Percentiles rank a stretch among this genome's conserved stretches.
phyloP scores from a whole-genome alignment of 1,284 basidiomycete species.

The Hemileia vastatrix region DNA sequence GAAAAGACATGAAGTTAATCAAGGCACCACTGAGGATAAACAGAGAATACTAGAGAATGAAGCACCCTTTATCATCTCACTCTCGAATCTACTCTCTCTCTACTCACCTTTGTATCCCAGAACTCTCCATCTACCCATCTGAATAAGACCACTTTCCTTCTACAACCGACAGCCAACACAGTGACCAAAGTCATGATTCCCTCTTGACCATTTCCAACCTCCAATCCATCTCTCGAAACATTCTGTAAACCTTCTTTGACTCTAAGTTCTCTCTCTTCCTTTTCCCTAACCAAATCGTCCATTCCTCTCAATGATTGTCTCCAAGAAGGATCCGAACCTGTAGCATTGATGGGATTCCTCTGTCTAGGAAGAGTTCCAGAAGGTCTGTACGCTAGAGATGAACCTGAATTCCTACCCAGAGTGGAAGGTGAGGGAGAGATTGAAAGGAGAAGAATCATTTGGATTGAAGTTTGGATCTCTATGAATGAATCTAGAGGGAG shows the following conservation, averaged over 20 bases:
- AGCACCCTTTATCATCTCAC: too few species aligned
- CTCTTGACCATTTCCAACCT: not conserved
- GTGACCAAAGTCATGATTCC: too few species aligned
- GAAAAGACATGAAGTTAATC: too few species aligned
- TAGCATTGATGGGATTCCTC: not conserved
- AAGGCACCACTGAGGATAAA: not conserved
- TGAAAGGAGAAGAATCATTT: not conserved
- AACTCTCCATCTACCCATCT: conserved; percentile 43
- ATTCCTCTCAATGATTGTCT: conserved; percentile 10
- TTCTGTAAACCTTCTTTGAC: conserved; percentile 6
- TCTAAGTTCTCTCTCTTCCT: conserved; percentile 7
- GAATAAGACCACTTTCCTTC: conserved; percentile 35
- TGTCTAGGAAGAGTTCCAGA: conserved; percentile 11
- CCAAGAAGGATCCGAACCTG: not conserved
- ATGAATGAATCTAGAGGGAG: not conserved
- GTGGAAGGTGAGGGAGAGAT: not conserved
- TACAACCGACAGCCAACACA: conserved; percentile 34
- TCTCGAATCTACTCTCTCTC: too few species aligned
- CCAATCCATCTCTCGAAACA: not conserved
- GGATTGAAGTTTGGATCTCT: not conserved
- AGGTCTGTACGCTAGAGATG: conserved; percentile 9
- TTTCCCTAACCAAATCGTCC: conserved; percentile 14
- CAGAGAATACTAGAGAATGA: not conserved
- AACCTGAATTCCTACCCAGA: not conserved
- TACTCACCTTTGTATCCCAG: conserved; percentile 34